Conservation (phyloP, 805 yeast species). For the Ogataea thermomethanolica region DNA sequence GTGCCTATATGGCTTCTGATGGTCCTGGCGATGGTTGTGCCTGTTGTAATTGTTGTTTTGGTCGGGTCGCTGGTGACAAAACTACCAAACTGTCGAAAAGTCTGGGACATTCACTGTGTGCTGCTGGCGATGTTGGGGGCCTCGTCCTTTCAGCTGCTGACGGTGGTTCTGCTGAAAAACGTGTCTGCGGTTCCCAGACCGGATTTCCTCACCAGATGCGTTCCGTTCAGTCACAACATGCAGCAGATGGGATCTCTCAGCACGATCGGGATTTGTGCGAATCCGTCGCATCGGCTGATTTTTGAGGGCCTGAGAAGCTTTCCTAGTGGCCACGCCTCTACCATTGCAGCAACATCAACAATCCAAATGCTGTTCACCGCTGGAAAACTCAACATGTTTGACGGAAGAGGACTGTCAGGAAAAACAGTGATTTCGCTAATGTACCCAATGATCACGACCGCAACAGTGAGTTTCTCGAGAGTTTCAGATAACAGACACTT, state of each 20-base stretch:
- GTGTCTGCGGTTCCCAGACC: constrained; percentile 49
- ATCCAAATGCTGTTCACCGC: constrained; percentile 34
- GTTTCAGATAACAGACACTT: constrained; percentile 49
- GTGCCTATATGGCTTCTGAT: constrained; percentile 34
- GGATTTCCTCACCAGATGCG: constrained; percentile 49
- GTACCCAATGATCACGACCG: constrained; percentile 35
- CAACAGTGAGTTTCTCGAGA: constrained; percentile 38
- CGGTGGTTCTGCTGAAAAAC: constrained; percentile 46
- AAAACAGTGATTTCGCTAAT: constrained; percentile 33
- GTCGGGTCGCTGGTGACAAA: constrained; percentile 22
- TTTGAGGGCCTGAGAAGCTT: constrained; percentile 55
- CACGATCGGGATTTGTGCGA: constrained; percentile 46
- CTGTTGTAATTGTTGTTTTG: constrained; percentile 30
- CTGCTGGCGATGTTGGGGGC: constrained; percentile 37
- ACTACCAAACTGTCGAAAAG: constrained; percentile 21
- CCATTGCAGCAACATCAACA: constrained; percentile 46
- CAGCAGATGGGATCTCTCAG: constrained; percentile 36
- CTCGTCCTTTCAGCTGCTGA: constrained; percentile 35
- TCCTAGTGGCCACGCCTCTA: constrained; percentile 56
- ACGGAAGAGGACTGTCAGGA: constrained; percentile 34
- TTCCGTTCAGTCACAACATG: constrained; percentile 35
- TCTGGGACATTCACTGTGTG: constrained; percentile 42
- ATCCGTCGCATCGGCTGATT: constrained; percentile 32
- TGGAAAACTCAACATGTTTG: constrained; percentile 36
- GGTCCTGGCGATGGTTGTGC: constrained; percentile 30